Evolutionary conservation across 257 asterid species (phyloP), one percentile per base, ranked within the genome.

Genomic region (Nicotiana noctiflora): DNA sequence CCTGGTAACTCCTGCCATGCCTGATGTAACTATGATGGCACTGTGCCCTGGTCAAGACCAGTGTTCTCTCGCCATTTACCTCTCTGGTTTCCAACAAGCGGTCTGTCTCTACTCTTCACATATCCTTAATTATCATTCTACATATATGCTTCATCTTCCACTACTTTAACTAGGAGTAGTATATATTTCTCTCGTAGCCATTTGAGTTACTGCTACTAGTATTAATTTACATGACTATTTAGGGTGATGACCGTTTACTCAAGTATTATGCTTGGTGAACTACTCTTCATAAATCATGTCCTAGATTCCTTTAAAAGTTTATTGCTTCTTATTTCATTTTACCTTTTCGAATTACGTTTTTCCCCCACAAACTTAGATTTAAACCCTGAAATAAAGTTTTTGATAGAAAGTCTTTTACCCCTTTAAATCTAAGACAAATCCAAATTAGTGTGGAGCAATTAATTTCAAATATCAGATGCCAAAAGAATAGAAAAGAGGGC

Each of bases 21-120:
- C 90, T 0, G 94, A 89, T 52, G 90, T 90, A 1, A 86, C 92
- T 1, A 76, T 90, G 86, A 87, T 31, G 59, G 90, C 89, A 0
- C 81, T 90, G 2, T 90, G 94, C 60, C 92, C 90, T 18, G 88
- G 88, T 3, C 63, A 90, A 81, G 92, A 90, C 25, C 86, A 87
- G 67, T 89, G 94, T 80, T 89, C 94, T 3, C 88, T 89, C 72
- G 89, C 90, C 79, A 90, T 90, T 86, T 89, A 87, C 61, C 90
- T 90, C 5, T 40, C 89, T 0, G 88, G 87, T 27, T 77, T 87
- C 31, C 92, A 90, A 75, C 92, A 89, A 49, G 94, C 88, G 84
- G 92, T 90, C 83, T 3, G 82, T 49, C 6, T 37, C 15, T 23
- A 14, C 37, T 62, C 68, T 62, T 62, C 25, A 23, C 34, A 23